Conservation (phyloP, 2,329 filamentous ascomycete species). For the Cercospora beticola region DNA sequence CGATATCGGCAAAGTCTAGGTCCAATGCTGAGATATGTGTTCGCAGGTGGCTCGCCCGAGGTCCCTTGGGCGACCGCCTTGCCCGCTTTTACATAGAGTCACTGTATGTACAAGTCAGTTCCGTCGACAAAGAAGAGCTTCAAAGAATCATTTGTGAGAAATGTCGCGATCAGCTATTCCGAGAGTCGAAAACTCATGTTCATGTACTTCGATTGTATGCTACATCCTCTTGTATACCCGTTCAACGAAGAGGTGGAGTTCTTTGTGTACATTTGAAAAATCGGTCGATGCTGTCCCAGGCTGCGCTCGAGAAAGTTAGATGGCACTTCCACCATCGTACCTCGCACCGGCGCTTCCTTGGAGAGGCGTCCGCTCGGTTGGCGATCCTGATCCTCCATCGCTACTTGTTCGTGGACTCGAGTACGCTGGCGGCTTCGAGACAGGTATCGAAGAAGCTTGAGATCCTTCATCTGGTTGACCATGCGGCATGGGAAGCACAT, state of each 20-base stretch:
- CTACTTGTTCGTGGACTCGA: not conserved
- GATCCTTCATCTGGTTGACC: not conserved
- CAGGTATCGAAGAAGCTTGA: not conserved
- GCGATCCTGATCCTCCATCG: not conserved
- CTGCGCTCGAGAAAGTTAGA: not conserved
- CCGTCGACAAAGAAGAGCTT: not conserved
- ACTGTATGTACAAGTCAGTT: not conserved
- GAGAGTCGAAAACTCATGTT: not conserved
- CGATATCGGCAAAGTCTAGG: not conserved
- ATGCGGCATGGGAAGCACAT: not conserved
- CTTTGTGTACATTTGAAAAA: not conserved
- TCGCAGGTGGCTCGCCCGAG: not conserved
- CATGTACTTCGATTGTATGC: not conserved
- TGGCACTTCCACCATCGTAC: not conserved
- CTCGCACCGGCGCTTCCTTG: not conserved
- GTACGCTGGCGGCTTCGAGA: conserved; percentile 1
- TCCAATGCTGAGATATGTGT: not conserved
- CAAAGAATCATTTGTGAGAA: not conserved
- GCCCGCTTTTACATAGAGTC: not conserved
- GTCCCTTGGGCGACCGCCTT: too few relatives aligned
- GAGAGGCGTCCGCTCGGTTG: not conserved
- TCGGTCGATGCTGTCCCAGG: not conserved
- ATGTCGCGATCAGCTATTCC: not conserved
- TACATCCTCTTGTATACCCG: not conserved
- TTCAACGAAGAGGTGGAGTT: not conserved